Evolutionary conservation across 768 basidiomycete species (phyloP), one percentile per base, ranked within the genome.

Genomic region (Guyanaporus albipodus): DNA sequence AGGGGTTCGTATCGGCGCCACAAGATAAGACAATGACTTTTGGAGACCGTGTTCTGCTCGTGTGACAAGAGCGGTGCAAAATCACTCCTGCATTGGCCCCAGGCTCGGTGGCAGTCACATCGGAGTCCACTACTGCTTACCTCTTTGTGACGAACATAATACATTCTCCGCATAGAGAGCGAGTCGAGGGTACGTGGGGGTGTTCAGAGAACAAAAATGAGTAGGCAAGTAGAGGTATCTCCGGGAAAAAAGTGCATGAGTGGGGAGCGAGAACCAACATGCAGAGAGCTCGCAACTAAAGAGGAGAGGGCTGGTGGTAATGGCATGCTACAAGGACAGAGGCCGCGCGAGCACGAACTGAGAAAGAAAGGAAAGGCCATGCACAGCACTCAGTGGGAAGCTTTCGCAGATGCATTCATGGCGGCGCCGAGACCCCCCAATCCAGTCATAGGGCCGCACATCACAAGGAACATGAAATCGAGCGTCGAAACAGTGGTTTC

Each of bases 271-370:
- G 67, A 94, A 96, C 52, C 88, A 73, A 72, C 94, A 95, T 0
- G 93, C 93, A 0, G 90, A 92, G 14, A 97, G 78, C 0, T 93
- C 92, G 52, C 90, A 92, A 26, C 90, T 91, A 0, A 90, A 89
- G n/a, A 92, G 67, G 26, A 93, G 90, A 8, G 91, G 62, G 2
- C 85, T 84, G 0, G 86, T 89, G 8, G 82, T 78, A 0, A 82
- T 82, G 10, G 84, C 91, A 17, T 91, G 76, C 85, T 90, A 38
- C 22, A 39, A 22, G n/a, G 18, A 44, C 19, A 42, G 48, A 29
- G 39, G 27, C 10, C 11, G 14, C 15, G 40, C 43, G 9, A 45
- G 21, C 28, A 11, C 14, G 2, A n/a, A 10, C 38, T n/a, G 3
- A 24, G 27, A 3, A 9, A n/a, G 8, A 26, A 28, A 15, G 21